Evolutionary conservation across 148 eudicot genomes (phyloP).

Genomic region (Rhododendron simsii): DNA sequence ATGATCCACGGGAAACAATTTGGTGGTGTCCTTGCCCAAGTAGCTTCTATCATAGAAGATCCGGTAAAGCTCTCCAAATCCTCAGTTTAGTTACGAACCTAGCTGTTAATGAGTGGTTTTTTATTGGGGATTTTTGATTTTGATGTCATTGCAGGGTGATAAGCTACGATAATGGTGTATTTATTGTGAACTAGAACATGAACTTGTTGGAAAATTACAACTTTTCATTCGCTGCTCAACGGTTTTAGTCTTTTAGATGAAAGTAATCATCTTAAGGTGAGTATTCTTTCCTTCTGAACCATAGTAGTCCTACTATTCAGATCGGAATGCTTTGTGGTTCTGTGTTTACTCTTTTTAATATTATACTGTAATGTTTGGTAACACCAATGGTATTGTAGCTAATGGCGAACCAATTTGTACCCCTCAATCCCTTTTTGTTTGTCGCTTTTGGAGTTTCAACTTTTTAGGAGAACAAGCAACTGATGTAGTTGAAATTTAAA

Average conservation of each 20-base stretch:
- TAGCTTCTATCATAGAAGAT: constrained; percentile 74
- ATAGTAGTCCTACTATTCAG: too few species aligned
- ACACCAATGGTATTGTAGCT: too few species aligned
- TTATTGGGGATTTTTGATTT: neutral
- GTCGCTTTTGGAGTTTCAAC: too few species aligned
- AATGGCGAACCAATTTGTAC: too few species aligned
- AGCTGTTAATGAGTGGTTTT: neutral
- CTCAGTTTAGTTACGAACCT: neutral
- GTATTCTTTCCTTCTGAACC: too few species aligned
- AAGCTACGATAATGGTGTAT: constrained; percentile 93
- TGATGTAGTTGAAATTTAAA: too few species aligned
- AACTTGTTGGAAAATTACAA: constrained; percentile 84
- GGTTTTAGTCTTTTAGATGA: constrained; percentile 1
- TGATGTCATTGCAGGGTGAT: constrained; percentile 59
- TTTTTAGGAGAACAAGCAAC: too few species aligned
- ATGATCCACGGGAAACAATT: constrained; percentile 69
- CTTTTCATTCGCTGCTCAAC: constrained; percentile 72
- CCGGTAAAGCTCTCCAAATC: constrained; percentile 35
- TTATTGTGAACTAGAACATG: constrained; percentile 87
- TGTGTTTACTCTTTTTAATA: too few species aligned
- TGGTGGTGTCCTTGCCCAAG: constrained; percentile 78
- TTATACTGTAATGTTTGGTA: too few species aligned
- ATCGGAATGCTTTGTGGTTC: too few species aligned
- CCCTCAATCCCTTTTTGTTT: too few species aligned
- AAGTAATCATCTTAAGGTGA: too few species aligned